Base-by-base conservation (phyloP, 2,329 filamentous ascomycete genomes). In the Xylariaceae sp. region DNA sequence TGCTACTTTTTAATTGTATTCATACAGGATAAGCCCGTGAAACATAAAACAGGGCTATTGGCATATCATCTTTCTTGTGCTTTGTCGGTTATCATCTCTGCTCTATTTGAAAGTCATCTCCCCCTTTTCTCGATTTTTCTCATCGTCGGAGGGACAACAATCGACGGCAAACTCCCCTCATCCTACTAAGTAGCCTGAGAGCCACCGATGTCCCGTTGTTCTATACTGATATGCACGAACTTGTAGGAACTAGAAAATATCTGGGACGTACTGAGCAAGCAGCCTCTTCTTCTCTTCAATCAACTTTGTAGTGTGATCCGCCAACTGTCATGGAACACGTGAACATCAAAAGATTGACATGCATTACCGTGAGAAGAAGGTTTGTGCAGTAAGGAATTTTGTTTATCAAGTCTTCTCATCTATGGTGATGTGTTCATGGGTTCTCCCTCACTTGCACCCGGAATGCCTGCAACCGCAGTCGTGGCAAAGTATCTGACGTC, bases 401-500 rank as follows among this genome's bases (percentile, higher is more conserved):
- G 52, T 57, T 56, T 44, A 44, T 33, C 37, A 50, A 50, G 35
- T 39, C 66, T 55, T 67, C 62, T 68, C 64, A 67, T 76, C 74
- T 81, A 82, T 72, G 79, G 79, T 65, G 77, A 80, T 59, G 78
- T 82, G 70, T 80, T 81, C 79, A 82, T 82, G 27, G 79, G 78
- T 58, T 82, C 78, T 47, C 76, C 76, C 46, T 72, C 69, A 50
- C 72, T 67, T 55, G 65, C 62, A 36, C 73, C 75, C 39, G 71
- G 70, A 46, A 77, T 76, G 41, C 70, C 71, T 67, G 79, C 82
- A 50, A 86, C 85, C 39, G 93, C 92, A 54, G 88, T 94, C 51
- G 90, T 95, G 54, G 93, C 93, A 71, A 95, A 98, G 75, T 92
- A 98, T 67, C 93, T 83, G 62, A 98, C 93, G 71, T 98, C 93